Evolutionary conservation across 148 eudicot genomes (phyloP), one percentile per base, ranked within the genome.

Genomic region (Talinum fruticosum): DNA sequence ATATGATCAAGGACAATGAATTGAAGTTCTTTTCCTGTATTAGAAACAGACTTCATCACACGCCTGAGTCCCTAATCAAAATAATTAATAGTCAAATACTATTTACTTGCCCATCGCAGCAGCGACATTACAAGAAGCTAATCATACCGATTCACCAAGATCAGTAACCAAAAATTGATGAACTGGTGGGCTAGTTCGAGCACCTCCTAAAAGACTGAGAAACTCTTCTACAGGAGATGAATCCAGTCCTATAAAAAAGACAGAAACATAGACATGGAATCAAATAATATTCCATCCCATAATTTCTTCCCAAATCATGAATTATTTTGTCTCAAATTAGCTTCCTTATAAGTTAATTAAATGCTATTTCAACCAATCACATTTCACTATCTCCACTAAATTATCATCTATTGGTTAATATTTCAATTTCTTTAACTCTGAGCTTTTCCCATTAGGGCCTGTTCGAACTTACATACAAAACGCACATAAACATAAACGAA

Each of bases 101-200:
- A 65, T 83, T 53, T 19, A 34, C 69, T 51, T 21, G 8, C 19
- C 29, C 69, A 61, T 65, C 36, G 41, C 18, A 12, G 37, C 41
- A 33, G 49, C 34, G 74, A 14, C 16, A n/a, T n/a, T n/a, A 78
- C 10, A 26, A 47, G 45, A 82, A 76, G 81, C 66, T 77, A 23
- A 71, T 36, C 85, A 75, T 88, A 96, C 99, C 89, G 81, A 83
- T 90, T 96, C 98, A 75, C 98, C 97, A 69, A 96, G 93, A 78
- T 98, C 91, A 79, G 89, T 93, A 75, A 89, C 98, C 85, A 96
- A 82, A 91, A 93, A 96, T 73, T 96, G 99, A 84, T 96, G 99
- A 80, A 91, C 83, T 32, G 98, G 87, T 72, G 99, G 99, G 87
- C 99, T 96, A 61, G 97, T 93, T 78, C 98, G 90, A 82, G 99